Base-by-base conservation (phyloP, 257 asterid genomes). In the Scutellaria barbata region DNA sequence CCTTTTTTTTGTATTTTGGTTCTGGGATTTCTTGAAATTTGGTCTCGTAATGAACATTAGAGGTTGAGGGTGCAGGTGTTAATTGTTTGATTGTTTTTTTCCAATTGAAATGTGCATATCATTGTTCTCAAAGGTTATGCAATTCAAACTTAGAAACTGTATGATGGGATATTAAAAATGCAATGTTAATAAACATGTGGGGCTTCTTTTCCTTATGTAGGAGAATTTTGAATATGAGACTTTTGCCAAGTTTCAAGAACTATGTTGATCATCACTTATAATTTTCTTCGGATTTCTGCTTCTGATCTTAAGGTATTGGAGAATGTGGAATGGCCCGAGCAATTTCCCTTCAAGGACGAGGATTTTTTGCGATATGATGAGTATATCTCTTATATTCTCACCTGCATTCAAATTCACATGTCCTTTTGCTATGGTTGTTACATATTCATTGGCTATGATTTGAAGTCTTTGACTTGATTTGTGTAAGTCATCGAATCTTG, bases 311-410 rank as follows among this genome's bases (percentile, higher is more conserved):
- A 94, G 99, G 98, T 85, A 62, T 73, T 94, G 80, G 95, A 89
- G 85, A 85, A 88, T 80, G 88, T 94, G 78, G 90, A 88, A 22
- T 94, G 99, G 98, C 98, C 99, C 8, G 86, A 85, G 79, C 88
- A 91, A 53, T 91, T 89, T 80, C 99, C 99, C 12, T 94, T 94
- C 85, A 94, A 79, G 87, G 95, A 82, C 13, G 98, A 89, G 85
- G 96, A 94, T 80, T 94, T 94, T 78, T 93, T 79, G 86, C 94
- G 99, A 22, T 94, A 77, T 81, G 99, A 94, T 65, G 99, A 89
- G 99, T 94, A 85, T 63, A 63, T 48, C 69, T 62, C 78, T 64
- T 53, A 18, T 45, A 41, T 25, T 8, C 35, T 30, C 35, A 30
- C 35, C 5, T 30, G 35, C 43, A 2, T 55, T 64, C 53, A 12